Conservation (phyloP, 2,329 filamentous ascomycete species). For the Verruconis gallopava region DNA sequence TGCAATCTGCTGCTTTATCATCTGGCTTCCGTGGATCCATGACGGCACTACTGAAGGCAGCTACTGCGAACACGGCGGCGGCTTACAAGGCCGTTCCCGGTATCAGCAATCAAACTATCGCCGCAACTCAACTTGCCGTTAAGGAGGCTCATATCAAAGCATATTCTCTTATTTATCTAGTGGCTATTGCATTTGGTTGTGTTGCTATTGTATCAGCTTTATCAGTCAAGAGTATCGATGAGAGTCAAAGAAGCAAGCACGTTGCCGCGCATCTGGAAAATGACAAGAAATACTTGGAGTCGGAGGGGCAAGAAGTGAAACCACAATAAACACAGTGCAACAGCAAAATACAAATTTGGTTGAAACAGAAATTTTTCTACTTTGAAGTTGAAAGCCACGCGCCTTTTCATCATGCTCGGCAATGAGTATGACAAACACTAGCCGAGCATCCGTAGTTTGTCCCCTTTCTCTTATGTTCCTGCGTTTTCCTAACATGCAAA, state of each 20-base stretch:
- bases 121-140: conserved; percentile 17
- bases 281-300: conserved; percentile 16
- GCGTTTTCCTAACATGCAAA: too few species aligned
- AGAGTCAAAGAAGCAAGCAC: conserved; percentile 18
- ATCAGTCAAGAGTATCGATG: conserved; percentile 18
- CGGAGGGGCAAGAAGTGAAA: too few species aligned
- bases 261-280: conserved; percentile 18
- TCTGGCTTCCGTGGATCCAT: conserved; percentile 15
- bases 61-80: conserved; percentile 16
- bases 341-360: too few species aligned
- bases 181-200: conserved; percentile 21
- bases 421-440: too few species aligned
- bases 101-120: conserved; percentile 18
- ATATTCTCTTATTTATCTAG: conserved; percentile 19
- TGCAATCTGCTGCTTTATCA: conserved; percentile 7
- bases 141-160: conserved; percentile 20
- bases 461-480: too few species aligned
- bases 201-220: conserved; percentile 18
- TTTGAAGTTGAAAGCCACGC: too few species aligned
- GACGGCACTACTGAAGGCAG: conserved; percentile 15
- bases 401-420: too few species aligned
- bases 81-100: conserved; percentile 19
- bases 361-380: too few species aligned
- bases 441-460: too few species aligned
- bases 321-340: too few species aligned